Conservation (phyloP, 2,329 filamentous ascomycete genomes). For the Aspergillus flavus region DNA sequence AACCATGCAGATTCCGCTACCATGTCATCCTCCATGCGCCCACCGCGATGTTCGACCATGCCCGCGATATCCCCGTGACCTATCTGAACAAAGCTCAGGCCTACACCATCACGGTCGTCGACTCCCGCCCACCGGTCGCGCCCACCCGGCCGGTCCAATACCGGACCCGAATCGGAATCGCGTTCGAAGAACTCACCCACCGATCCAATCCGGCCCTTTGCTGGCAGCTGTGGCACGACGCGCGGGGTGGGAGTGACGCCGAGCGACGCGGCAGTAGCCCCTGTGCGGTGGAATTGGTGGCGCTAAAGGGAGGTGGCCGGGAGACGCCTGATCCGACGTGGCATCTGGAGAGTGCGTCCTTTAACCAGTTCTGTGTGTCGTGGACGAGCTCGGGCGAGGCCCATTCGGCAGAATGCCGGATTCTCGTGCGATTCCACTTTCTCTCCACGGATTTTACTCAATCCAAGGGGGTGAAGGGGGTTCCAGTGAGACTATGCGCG, state of each 20-base stretch:
- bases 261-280: constrained; percentile 67
- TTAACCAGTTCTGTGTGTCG: constrained; percentile 11
- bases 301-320: background rate
- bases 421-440: constrained; percentile 92
- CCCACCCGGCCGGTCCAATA: constrained; percentile 67
- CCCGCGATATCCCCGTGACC: constrained; percentile 89
- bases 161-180: constrained; percentile 83
- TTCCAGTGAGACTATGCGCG: constrained; percentile 1
- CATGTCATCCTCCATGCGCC: constrained; percentile 86
- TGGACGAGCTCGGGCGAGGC: constrained; percentile 31
- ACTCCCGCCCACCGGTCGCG: constrained; percentile 66
- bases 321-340: background rate
- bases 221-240: constrained; percentile 91
- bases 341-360: background rate
- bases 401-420: constrained; percentile 68
- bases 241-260: constrained; percentile 83
- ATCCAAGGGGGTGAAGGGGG: constrained; percentile 86
- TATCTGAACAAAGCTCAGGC: constrained; percentile 97
- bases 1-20: constrained; percentile 48
- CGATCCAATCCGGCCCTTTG: constrained; percentile 74
- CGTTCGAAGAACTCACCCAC: constrained; percentile 90
- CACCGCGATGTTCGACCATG: constrained; percentile 83
- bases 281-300: background rate
- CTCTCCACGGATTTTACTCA: constrained; percentile 95
- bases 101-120: constrained; percentile 79